A percentile compares a stretch with the other conserved stretches of the same genome.
These are phyloP conservation scores for Neofusicoccum sp. DNA, from an alignment of 2,329 filamentous ascomycete genomes.

Conservation along the genomic window DNA sequence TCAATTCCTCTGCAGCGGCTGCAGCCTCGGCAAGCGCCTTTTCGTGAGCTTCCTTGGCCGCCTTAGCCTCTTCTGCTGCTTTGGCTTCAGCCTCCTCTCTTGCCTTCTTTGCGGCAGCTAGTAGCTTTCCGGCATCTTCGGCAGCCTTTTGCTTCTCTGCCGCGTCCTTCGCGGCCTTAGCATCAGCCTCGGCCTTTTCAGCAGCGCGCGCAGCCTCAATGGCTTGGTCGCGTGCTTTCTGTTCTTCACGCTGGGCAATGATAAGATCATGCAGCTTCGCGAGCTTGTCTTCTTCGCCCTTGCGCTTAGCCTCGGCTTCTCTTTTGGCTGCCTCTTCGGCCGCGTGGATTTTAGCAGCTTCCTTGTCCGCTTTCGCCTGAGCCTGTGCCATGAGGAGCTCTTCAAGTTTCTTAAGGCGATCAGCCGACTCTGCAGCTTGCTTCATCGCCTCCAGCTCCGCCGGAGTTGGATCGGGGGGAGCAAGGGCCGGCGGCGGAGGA, in stretches of 20 bases:
- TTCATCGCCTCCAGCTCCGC: constrained; percentile 33
- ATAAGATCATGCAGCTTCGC: constrained; percentile 42
- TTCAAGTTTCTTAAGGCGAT: constrained; percentile 41
- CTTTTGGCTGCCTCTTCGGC: constrained; percentile 34
- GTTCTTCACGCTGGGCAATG: constrained; percentile 45
- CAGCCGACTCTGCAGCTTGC: constrained; percentile 22
- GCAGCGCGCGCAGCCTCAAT: constrained; percentile 28
- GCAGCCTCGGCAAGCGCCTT: constrained; percentile 45
- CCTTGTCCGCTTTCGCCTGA: constrained; percentile 39
- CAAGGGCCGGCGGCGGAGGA: constrained; percentile 19
- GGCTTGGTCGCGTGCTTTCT: constrained; percentile 40
- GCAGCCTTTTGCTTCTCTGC: constrained; percentile 50
- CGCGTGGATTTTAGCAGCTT: constrained; percentile 38
- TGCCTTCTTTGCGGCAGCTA: constrained; percentile 36
- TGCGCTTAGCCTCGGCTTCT: constrained; percentile 37
- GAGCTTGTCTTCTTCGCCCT: constrained; percentile 36
- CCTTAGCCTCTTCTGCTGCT: constrained; percentile 34
- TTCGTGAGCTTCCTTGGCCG: constrained; percentile 31
- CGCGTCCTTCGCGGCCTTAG: constrained; percentile 54
- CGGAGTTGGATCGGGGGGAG: constrained; percentile 24
- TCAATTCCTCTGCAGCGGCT: constrained; percentile 56
- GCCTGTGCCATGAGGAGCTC: constrained; percentile 39
- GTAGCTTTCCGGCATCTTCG: constrained; percentile 33
- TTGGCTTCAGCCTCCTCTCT: constrained; percentile 36
- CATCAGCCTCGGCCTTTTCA: constrained; percentile 43